phyloP scores from a whole-genome alignment of 2,329 filamentous ascomycete genomes.

The Hypomyces rosellus region DNA sequence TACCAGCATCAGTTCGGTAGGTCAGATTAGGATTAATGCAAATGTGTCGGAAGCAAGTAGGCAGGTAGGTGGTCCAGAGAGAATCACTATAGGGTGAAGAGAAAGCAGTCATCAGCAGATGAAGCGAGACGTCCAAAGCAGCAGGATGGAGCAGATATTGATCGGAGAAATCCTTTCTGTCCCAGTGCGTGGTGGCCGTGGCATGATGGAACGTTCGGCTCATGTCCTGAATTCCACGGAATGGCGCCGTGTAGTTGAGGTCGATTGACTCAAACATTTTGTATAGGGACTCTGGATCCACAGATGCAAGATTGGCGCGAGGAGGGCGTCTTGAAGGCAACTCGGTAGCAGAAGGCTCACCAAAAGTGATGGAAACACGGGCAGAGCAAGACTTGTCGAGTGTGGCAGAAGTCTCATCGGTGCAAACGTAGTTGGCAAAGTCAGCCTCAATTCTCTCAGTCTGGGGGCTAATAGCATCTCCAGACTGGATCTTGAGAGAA shows the following conservation, averaged over 20 bases:
- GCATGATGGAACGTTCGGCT: constrained; percentile 12
- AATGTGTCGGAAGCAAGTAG: constrained; percentile 11
- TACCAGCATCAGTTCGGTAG: too few species aligned
- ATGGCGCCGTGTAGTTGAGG: constrained; percentile 15
- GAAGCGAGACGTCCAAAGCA: constrained; percentile 27
- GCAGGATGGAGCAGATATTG: constrained; percentile 24
- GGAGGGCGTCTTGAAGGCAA: constrained; percentile 12
- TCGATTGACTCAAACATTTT: constrained; percentile 14
- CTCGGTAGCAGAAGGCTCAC: constrained; percentile 13
- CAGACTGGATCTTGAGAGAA: neutral
- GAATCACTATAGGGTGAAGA: constrained; percentile 23
- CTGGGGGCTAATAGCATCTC: neutral
- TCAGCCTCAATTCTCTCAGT: neutral
- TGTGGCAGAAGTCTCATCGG: neutral
- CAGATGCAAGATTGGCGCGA: constrained; percentile 14
- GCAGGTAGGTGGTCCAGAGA: constrained; percentile 25
- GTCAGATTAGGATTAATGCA: too few species aligned
- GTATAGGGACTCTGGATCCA: constrained; percentile 18
- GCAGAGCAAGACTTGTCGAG: constrained; percentile 9
- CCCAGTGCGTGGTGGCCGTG: neutral
- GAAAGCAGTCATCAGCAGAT: constrained; percentile 24
- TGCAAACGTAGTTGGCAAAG: neutral
- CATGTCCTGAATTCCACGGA: constrained; percentile 12
- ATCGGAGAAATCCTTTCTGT: too few species aligned
- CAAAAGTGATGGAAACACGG: constrained; percentile 12